A percentile compares a stretch with the other conserved stretches of the same genome.
phyloP scores from a whole-genome alignment of 164 flowering plant genomes.

The Tetrastigma voinierianum region DNA sequence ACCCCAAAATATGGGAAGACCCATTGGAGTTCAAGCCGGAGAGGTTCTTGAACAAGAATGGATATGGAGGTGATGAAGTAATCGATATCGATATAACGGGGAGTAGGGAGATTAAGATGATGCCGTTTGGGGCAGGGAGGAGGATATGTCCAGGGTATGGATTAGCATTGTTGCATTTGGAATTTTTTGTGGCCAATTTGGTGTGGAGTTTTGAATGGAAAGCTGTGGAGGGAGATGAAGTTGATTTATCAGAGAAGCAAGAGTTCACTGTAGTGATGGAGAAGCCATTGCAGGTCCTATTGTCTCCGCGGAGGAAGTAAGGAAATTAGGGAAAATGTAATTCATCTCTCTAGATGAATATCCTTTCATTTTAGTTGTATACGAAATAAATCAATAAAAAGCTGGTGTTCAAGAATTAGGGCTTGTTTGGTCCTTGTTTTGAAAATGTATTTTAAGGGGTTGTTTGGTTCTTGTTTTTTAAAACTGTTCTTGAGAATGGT shows the following conservation, averaged over 20 bases:
- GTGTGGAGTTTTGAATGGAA: conserved; percentile 45
- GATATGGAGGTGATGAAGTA: conserved; percentile 3
- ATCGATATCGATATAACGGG: conserved; percentile 40
- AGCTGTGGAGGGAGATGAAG: conserved; percentile 27
- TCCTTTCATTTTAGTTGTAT: too few relatives aligned
- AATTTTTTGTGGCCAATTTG: conserved; percentile 33
- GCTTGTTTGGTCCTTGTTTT: too few relatives aligned
- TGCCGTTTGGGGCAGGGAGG: conserved; percentile 54
- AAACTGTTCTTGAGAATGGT: too few relatives aligned
- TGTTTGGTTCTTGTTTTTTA: too few relatives aligned
- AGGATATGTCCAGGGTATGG: conserved; percentile 33
- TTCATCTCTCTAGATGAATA: too few relatives aligned
- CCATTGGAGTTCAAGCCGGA: conserved; percentile 50
- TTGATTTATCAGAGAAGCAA: conserved; percentile 42
- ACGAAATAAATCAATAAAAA: too few relatives aligned
- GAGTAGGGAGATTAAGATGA: conserved; percentile 52
- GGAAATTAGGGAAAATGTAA: too few relatives aligned
- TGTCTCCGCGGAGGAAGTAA: too few relatives aligned
- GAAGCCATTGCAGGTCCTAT: conserved; percentile 34
- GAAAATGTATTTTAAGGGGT: too few relatives aligned
- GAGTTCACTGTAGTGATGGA: conserved; percentile 48
- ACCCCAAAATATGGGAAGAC: conserved; percentile 30
- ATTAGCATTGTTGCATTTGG: conserved; percentile 26
- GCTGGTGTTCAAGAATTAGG: too few relatives aligned
- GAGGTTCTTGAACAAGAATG: conserved; percentile 28